These are phyloP conservation scores for Phytopythium litorale DNA, from an alignment of 352 stramenopile genomes.

Conservation along the genomic window DNA sequence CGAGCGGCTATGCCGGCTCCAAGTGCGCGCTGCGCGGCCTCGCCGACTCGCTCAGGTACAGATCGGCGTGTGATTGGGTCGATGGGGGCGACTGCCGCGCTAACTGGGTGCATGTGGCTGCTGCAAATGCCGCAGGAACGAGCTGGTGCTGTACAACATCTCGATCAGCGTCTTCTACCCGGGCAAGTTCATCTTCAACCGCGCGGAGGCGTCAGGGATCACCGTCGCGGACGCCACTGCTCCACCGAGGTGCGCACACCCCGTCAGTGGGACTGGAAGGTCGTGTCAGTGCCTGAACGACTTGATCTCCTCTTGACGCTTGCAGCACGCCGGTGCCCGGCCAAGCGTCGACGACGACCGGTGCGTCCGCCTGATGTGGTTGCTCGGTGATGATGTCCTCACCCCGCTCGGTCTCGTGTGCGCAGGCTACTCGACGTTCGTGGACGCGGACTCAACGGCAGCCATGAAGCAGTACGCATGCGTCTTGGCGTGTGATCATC, in stretches of 20 bases:
- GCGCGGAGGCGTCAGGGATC: neutral
- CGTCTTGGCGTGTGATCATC: neutral
- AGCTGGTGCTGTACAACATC: slow-evolving; percentile 72
- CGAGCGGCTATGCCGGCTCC: slow-evolving; percentile 82
- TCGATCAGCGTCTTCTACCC: slow-evolving; percentile 88
- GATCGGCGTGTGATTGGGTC: slow-evolving; percentile 31
- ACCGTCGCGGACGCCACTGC: neutral
- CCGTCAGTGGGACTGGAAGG: neutral
- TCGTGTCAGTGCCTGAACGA: neutral
- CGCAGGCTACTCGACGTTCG: slow-evolving; percentile 35
- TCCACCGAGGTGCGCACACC: neutral
- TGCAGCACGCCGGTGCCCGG: slow-evolving; percentile 4
- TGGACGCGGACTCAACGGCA: slow-evolving; percentile 11
- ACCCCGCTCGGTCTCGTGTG: neutral
- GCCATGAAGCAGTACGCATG: slow-evolving; percentile 4
- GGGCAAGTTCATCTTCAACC: slow-evolving; percentile 41
- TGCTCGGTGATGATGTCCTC: neutral
- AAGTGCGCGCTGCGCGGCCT: slow-evolving; percentile 92
- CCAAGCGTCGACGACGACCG: neutral
- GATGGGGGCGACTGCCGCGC: neutral
- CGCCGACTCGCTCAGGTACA: slow-evolving; percentile 81
- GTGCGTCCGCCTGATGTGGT: neutral
- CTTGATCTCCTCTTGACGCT: neutral
- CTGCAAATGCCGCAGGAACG: slow-evolving; percentile 20
- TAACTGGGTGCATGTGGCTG: neutral